Conservation (phyloP, 345 rosid genomes). For the Bretschneidera sinensis region DNA sequence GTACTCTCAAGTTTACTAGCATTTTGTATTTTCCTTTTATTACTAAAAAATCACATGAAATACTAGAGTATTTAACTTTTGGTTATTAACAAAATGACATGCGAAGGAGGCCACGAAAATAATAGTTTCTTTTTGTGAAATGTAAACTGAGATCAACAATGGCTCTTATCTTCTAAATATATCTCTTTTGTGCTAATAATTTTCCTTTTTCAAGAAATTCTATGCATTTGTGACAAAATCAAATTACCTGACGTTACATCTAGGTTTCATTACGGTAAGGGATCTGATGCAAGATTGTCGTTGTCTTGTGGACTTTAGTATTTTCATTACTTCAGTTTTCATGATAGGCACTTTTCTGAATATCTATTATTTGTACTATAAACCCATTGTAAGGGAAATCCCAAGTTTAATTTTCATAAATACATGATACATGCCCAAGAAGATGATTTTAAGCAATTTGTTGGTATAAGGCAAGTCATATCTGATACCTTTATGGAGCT, state of each 20-base stretch:
- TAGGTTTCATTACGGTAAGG: slow-evolving; percentile 85
- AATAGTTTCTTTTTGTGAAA: too few relatives aligned
- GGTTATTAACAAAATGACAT: too few relatives aligned
- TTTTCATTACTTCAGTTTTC: not conserved
- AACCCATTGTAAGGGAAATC: slow-evolving; percentile 72
- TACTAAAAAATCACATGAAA: too few relatives aligned
- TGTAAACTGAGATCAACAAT: too few relatives aligned
- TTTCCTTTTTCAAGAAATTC: slow-evolving; percentile 82
- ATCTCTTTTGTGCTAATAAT: slow-evolving; percentile 33
- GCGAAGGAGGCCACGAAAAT: too few relatives aligned
- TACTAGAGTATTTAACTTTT: too few relatives aligned
- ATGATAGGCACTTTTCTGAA: not conserved
- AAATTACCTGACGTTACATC: slow-evolving; percentile 73
- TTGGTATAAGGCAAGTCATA: slow-evolving; percentile 67
- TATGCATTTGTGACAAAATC: slow-evolving; percentile 77
- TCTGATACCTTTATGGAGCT: slow-evolving; percentile 1
- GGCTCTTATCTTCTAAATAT: not conserved
- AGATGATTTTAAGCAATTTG: slow-evolving; percentile 87
- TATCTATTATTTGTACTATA: slow-evolving; percentile 21
- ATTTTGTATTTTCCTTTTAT: too few relatives aligned
- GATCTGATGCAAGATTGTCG: not conserved
- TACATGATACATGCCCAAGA: slow-evolving; percentile 98
- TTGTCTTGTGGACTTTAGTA: slow-evolving; percentile 7
- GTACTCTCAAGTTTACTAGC: too few relatives aligned
- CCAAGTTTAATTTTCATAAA: slow-evolving; percentile 73